These are phyloP conservation scores for Pythium apleroticum DNA, from an alignment of 352 stramenopile species.

Conservation along the genomic window DNA sequence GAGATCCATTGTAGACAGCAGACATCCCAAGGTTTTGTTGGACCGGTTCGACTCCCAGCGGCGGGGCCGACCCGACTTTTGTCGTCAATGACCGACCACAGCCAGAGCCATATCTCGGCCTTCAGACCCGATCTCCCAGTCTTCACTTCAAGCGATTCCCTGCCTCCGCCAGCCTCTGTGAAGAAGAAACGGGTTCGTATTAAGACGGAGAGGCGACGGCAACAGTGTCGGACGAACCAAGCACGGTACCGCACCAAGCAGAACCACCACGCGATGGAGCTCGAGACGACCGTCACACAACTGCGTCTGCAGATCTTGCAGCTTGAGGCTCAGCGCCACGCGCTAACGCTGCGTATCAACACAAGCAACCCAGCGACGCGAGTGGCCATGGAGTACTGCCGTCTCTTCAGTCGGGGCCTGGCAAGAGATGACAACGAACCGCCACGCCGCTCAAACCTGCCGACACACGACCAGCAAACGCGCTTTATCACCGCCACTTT, in stretches of 20 bases:
- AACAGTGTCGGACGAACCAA: conserved; percentile 61
- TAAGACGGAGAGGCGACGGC: conserved; percentile 47
- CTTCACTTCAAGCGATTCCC: background rate
- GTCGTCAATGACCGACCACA: background rate
- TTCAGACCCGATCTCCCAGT: background rate
- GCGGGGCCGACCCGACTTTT: background rate
- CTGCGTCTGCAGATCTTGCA: conserved; percentile 8
- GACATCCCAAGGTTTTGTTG: too few relatives aligned
- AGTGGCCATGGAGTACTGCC: conserved; percentile 5
- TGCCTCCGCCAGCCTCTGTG: background rate
- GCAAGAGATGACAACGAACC: background rate
- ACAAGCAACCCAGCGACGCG: background rate
- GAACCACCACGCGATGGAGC: background rate
- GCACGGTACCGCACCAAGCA: conserved; percentile 41
- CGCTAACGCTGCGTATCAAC: background rate
- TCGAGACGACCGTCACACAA: conserved; percentile 5
- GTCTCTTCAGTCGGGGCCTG: conserved; percentile 3
- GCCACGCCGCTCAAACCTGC: background rate
- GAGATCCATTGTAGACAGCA: too few relatives aligned
- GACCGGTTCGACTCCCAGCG: background rate
- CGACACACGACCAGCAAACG: background rate
- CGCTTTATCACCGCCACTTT: background rate
- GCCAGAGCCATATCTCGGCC: background rate
- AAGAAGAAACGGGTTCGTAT: conserved; percentile 38
- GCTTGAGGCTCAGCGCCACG: background rate